Conservation (phyloP, 352 stramenopile species). For the Phytophthora citrophthora region DNA sequence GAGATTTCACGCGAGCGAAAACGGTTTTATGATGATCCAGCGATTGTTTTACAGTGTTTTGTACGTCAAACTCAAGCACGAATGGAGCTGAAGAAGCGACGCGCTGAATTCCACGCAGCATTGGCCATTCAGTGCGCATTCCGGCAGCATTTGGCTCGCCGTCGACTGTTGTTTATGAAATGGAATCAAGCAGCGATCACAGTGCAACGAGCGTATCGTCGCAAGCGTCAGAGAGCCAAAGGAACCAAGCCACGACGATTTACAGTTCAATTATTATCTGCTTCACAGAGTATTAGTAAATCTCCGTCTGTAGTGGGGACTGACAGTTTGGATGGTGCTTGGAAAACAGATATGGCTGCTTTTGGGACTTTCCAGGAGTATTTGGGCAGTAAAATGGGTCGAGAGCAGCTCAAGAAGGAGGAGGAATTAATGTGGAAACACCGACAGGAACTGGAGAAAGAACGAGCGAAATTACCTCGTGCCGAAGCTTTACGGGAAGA, state of each 20-base stretch:
- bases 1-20: constrained; percentile 31
- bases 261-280: constrained; percentile 51
- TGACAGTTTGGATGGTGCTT: constrained; percentile 10
- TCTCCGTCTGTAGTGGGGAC: constrained; percentile 1
- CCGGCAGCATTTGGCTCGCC: constrained; percentile 68
- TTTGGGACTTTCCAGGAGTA: constrained; percentile 70
- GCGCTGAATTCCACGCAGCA: constrained; percentile 40
- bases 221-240: constrained; percentile 46
- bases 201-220: constrained; percentile 70
- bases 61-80: constrained; percentile 40
- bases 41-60: constrained; percentile 56
- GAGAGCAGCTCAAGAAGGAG: constrained; percentile 60
- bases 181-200: constrained; percentile 55
- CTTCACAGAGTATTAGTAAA: constrained; percentile 36
- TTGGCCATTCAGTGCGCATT: constrained; percentile 72
- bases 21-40: constrained; percentile 18
- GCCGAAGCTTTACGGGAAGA: constrained; percentile 62
- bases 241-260: constrained; percentile 46
- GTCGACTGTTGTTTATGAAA: constrained; percentile 49
- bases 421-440: constrained; percentile 47
- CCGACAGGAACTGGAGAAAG: constrained; percentile 40
- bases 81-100: constrained; percentile 30
- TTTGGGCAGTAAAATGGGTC: constrained; percentile 51
- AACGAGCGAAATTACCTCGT: constrained; percentile 40
- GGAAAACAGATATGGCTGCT: constrained; percentile 58